Evolutionary conservation across 2,329 filamentous ascomycete genomes (phyloP).

Genomic region (Geosmithia flava): DNA sequence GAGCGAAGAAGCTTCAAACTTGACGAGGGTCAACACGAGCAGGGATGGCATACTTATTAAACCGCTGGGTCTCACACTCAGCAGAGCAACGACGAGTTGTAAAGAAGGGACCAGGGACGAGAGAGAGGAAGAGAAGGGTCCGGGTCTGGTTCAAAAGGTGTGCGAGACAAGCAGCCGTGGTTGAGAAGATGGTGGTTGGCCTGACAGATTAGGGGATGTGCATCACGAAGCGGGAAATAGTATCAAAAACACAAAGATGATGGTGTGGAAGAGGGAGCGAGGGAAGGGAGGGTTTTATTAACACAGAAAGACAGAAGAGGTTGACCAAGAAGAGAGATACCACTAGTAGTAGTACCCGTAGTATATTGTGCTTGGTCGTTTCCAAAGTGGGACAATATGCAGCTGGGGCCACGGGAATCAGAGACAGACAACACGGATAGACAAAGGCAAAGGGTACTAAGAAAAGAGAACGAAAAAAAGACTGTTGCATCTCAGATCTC

Average conservation of each 20-base stretch:
- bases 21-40: neutral
- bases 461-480: no score
- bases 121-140: neutral
- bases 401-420: neutral
- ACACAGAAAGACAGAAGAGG: neutral
- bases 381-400: neutral
- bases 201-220: neutral
- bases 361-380: neutral
- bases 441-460: no score
- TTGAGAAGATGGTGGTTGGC: neutral
- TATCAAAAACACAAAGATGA: neutral
- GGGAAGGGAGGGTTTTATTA: constrained; percentile 1
- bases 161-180: neutral
- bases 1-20: neutral
- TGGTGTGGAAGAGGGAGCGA: neutral
- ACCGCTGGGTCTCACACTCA: neutral
- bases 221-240: neutral
- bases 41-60: neutral
- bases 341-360: neutral
- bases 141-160: neutral
- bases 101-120: neutral
- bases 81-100: neutral
- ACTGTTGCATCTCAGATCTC: neutral
- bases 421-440: neutral
- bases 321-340: neutral